Percentiles rank a stretch among this genome's conserved stretches.
Evolutionary conservation across 139 green algal genomes (phyloP).

Genomic region (Chlorella sp.): DNA sequence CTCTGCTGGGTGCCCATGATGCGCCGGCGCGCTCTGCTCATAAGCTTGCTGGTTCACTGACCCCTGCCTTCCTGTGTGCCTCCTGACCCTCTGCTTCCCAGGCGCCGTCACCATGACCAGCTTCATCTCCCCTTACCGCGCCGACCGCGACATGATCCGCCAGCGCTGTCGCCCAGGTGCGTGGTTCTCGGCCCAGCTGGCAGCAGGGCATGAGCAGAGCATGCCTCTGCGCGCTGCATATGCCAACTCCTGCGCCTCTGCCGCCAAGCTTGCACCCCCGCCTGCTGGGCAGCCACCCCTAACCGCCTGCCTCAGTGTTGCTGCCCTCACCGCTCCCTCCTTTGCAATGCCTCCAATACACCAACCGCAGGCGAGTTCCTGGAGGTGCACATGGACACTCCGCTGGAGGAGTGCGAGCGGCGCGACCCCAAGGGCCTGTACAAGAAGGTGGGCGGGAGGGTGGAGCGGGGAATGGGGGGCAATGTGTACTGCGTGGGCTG

Average conservation of each 20-base stretch:
- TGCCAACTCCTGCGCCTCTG: too few relatives aligned
- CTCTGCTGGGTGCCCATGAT: too few relatives aligned
- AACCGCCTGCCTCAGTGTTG: background rate
- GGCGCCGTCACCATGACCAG: slow-evolving; percentile 93
- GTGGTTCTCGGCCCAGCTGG: too few relatives aligned
- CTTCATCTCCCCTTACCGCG: slow-evolving; percentile 95
- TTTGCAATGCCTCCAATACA: too few relatives aligned
- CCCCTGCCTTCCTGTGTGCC: too few relatives aligned
- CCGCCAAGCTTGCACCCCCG: background rate
- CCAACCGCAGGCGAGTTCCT: slow-evolving; percentile 75
- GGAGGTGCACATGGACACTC: slow-evolving; percentile 94
- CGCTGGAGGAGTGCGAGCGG: slow-evolving; percentile 90
- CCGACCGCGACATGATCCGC: slow-evolving; percentile 79
- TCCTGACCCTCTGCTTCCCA: background rate
- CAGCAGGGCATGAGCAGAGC: too few relatives aligned
- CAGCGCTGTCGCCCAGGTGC: slow-evolving; percentile 52
- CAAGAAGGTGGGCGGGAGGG: slow-evolving; percentile 70
- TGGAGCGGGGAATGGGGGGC: too few relatives aligned
- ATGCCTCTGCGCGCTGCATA: too few relatives aligned
- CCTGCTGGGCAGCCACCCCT: background rate
- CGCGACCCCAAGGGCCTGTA: slow-evolving; percentile 98
- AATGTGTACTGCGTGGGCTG: too few relatives aligned
- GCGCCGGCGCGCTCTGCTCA: too few relatives aligned
- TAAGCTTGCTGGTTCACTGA: too few relatives aligned
- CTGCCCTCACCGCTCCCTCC: background rate